Base-by-base conservation (phyloP, 2,329 filamentous ascomycete genomes). In the Huntiella bhutanensis region DNA sequence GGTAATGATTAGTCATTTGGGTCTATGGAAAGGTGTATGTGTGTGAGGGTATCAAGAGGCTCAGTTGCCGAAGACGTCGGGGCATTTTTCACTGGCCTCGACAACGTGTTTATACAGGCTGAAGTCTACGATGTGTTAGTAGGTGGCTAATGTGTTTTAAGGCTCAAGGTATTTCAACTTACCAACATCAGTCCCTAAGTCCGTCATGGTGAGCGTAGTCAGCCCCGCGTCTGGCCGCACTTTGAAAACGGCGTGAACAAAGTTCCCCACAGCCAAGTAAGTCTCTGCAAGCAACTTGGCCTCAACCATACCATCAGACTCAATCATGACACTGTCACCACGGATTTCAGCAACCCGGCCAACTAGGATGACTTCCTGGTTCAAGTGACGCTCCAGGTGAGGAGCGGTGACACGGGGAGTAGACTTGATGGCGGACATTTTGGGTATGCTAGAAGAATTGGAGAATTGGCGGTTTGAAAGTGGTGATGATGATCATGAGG, bases 331-430 rank as follows among this genome's bases (percentile, higher is more conserved):
- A 43, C 74, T 72, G 45, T 91, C 82, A 53, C 87, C 87, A 44
- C 79, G 78, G 17, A 96, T 69, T 56, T 91, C 79, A 3, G 75
- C 73, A 41, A 96, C 86, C 56, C 81, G 86, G 56, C 91, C 91
- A 4, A 93, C 70, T 47, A 96, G 69, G 55, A 86, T 86, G 52
- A 96, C 82, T 51, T 82, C 82, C 53, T 75, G 72, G 53, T 70
- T 69, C 53, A 77, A 69, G 64, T 87, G 93, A 57, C 70, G 70
- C 58, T 85, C 75, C 49, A 96, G 80, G 63, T 88, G 82, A 36
- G 71, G 65, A 45, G 82, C 81, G 41, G 82, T 84, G 60, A 95
- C 76, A 61, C 91, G 86, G 28, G 91, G 88, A 42, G 85, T 75
- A 19, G 70, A 69, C 12, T 43, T 37, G 43, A 38, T 45, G 35